A percentile compares a stretch with the other conserved stretches of the same genome.
Evolutionary conservation across 495 filamentous ascomycete species (phyloP).

Genomic region (Darksidea phi): DNA sequence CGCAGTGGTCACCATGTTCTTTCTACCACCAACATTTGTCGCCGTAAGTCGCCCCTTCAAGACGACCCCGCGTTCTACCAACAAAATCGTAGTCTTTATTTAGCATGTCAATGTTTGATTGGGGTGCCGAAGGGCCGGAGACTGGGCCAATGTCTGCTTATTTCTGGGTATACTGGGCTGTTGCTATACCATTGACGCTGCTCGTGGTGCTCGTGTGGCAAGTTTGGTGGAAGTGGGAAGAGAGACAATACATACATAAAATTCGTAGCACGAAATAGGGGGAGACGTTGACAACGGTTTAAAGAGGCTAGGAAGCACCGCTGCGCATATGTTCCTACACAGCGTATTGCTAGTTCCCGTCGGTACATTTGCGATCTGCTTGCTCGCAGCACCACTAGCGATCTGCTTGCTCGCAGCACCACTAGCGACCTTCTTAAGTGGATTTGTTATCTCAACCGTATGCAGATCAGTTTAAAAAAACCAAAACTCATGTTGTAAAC

Average conservation of each 20-base stretch:
- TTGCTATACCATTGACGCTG: constrained; percentile 20
- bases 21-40: constrained; percentile 27
- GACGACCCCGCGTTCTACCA: neutral
- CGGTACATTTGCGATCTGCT: too few relatives aligned
- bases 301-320: neutral
- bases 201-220: constrained; percentile 14
- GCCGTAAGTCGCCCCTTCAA: constrained; percentile 7
- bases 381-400: too few relatives aligned
- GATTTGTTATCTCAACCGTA: too few relatives aligned
- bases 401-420: too few relatives aligned
- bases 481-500: too few relatives aligned
- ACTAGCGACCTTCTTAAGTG: too few relatives aligned
- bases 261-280: neutral
- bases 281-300: neutral
- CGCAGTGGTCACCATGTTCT: constrained; percentile 29
- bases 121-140: neutral
- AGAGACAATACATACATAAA: constrained; percentile 1
- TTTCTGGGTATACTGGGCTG: constrained; percentile 32
- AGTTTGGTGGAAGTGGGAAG: constrained; percentile 13
- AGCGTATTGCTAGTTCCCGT: too few relatives aligned
- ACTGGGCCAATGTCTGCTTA: neutral
- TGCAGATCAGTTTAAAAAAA: too few relatives aligned
- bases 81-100: constrained; percentile 3
- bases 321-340: too few relatives aligned
- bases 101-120: constrained; percentile 23